A percentile compares a stretch with the other conserved stretches of the same genome.
Conservation (phyloP, 2,329 filamentous ascomycete genomes). For the Cladophialophora bantiana region DNA sequence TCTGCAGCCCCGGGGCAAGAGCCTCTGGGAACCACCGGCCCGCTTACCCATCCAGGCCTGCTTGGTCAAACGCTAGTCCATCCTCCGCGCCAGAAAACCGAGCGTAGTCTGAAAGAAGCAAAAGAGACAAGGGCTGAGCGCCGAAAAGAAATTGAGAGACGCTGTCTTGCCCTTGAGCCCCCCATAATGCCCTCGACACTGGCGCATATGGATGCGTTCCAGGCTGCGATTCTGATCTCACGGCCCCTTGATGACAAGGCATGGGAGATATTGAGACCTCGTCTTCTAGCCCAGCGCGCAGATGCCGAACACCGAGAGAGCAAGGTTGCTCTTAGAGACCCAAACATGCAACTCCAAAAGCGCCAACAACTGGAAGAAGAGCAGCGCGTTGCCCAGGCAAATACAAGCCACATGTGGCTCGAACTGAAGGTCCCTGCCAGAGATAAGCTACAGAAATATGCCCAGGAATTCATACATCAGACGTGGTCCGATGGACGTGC, state of each 20-base stretch:
- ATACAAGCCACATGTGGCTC: constrained; percentile 73
- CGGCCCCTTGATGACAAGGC: constrained; percentile 71
- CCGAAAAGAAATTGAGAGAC: constrained; percentile 73
- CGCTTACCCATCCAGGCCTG: neutral
- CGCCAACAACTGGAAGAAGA: constrained; percentile 57
- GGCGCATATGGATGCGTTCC: constrained; percentile 74
- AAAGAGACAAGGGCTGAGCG: constrained; percentile 55
- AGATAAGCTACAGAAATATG: constrained; percentile 68
- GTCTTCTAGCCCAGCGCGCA: constrained; percentile 69
- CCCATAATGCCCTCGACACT: constrained; percentile 69
- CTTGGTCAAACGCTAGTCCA: neutral
- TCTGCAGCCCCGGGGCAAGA: neutral
- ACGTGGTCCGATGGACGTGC: constrained; percentile 70
- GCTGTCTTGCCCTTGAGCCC: constrained; percentile 70
- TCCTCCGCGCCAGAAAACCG: constrained; percentile 21
- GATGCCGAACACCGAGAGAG: constrained; percentile 66
- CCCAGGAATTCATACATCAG: constrained; percentile 72
- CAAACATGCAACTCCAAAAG: constrained; percentile 54
- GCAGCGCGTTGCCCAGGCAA: constrained; percentile 62
- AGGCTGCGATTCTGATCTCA: constrained; percentile 73
- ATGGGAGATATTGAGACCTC: constrained; percentile 73
- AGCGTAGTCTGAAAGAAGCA: constrained; percentile 30
- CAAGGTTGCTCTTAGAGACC: constrained; percentile 35
- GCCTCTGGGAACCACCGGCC: neutral
- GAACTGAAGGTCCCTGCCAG: constrained; percentile 72